phyloP scores from a whole-genome alignment of 2,329 filamentous ascomycete species.

The Dactylellina drechsleri region DNA sequence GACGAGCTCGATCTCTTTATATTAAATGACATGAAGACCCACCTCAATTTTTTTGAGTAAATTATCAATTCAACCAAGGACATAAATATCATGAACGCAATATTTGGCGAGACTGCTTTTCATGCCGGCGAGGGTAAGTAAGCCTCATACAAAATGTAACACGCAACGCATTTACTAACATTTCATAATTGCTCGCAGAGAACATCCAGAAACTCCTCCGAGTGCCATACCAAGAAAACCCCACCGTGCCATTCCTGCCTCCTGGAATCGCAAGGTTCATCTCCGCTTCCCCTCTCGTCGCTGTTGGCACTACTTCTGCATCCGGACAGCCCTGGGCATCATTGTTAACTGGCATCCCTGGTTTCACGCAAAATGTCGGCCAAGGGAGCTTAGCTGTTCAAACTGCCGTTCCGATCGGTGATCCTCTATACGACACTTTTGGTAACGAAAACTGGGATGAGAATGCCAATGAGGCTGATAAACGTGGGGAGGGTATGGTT shows the following conservation, averaged over 20 bases:
- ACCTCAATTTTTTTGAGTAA: too few relatives aligned
- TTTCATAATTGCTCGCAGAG: slow-evolving; percentile 17
- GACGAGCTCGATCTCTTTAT: too few relatives aligned
- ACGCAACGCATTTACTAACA: slow-evolving; percentile 31
- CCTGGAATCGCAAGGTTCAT: slow-evolving; percentile 71
- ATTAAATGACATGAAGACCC: too few relatives aligned
- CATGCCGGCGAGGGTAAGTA: slow-evolving; percentile 35
- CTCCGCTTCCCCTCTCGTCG: slow-evolving; percentile 73
- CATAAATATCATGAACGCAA: slow-evolving; percentile 13
- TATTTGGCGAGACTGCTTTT: slow-evolving; percentile 20
- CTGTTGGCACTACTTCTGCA: slow-evolving; percentile 76
- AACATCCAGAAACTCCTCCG: slow-evolving; percentile 71
- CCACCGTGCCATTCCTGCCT: slow-evolving; percentile 73
- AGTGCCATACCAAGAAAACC: slow-evolving; percentile 71
- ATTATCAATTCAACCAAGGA: too few relatives aligned
- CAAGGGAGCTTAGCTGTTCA: slow-evolving; percentile 73
- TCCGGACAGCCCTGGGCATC: slow-evolving; percentile 78
- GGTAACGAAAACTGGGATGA: slow-evolving; percentile 64
- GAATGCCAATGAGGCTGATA: slow-evolving; percentile 63
- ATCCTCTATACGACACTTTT: slow-evolving; percentile 76
- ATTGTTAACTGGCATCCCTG: slow-evolving; percentile 77
- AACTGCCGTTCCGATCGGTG: slow-evolving; percentile 70
- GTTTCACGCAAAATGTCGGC: slow-evolving; percentile 73
- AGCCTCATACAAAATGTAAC: slow-evolving; percentile 3
- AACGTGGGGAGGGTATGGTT: slow-evolving; percentile 66